A percentile compares a stretch with the other conserved stretches of the same genome.
These are phyloP conservation scores for Trichoderma arundinaceum DNA, from an alignment of 2,329 filamentous ascomycete species.

Conservation along the genomic window DNA sequence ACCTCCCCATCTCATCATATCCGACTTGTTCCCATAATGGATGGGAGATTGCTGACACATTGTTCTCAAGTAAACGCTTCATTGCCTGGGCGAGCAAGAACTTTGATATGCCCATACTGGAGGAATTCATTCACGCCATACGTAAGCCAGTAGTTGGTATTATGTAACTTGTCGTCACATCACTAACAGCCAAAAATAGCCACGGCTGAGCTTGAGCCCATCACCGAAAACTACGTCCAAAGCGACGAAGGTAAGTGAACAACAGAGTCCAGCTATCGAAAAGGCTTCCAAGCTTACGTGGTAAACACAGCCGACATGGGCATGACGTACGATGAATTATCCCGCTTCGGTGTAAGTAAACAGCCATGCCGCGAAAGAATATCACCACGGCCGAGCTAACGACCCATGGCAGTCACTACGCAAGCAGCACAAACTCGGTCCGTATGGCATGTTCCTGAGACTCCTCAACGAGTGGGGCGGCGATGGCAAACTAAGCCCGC, in stretches of 20 bases:
- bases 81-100: constrained; percentile 59
- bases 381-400: not conserved
- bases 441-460: constrained; percentile 49
- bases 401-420: constrained; percentile 40
- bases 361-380: not conserved
- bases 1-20: too few relatives aligned
- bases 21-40: not conserved
- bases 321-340: constrained; percentile 10
- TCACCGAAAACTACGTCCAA: constrained; percentile 16
- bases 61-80: constrained; percentile 58
- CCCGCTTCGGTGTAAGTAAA: constrained; percentile 5
- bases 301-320: constrained; percentile 13
- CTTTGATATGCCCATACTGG: constrained; percentile 67
- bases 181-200: not conserved
- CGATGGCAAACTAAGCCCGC: constrained; percentile 39
- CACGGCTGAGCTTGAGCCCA: constrained; percentile 14
- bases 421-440: constrained; percentile 51
- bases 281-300: constrained; percentile 34
- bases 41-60: not conserved
- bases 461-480: constrained; percentile 48
- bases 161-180: not conserved
- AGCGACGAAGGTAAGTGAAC: constrained; percentile 4
- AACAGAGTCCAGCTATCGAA: constrained; percentile 37
- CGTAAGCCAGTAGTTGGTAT: constrained; percentile 42
- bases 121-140: constrained; percentile 65